Percentiles rank a stretch among this genome's conserved stretches.
phyloP scores from a whole-genome alignment of 2,329 filamentous ascomycete genomes.

The Stagonosporopsis rhizophila region DNA sequence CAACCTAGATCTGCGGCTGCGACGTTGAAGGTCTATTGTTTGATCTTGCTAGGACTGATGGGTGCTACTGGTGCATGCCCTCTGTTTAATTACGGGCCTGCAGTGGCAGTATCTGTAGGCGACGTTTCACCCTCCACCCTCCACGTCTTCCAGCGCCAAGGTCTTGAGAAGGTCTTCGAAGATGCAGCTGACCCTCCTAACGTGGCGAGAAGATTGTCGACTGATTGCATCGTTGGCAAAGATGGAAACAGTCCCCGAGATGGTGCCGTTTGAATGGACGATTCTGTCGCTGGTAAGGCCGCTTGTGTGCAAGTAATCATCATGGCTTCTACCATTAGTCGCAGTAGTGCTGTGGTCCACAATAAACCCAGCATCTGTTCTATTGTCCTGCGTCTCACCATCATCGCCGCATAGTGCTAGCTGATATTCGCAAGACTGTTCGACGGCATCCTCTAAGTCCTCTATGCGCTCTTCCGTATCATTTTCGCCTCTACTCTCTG shows the following conservation, averaged over 20 bases:
- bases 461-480: background rate
- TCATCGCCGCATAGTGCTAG: background rate
- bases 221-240: background rate
- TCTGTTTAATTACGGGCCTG: background rate
- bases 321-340: background rate
- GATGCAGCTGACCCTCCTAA: background rate
- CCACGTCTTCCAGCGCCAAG: background rate
- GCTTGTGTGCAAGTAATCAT: background rate
- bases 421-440: background rate
- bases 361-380: background rate
- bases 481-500: background rate
- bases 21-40: background rate
- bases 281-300: background rate
- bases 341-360: background rate
- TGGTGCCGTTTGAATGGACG: background rate
- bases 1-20: background rate
- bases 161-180: background rate
- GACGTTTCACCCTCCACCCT: background rate
- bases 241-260: background rate
- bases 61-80: background rate
- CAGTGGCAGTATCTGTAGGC: too few species aligned
- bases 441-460: background rate
- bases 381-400: background rate
- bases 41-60: background rate
- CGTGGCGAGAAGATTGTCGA: background rate